Percentiles rank a stretch among this genome's conserved stretches.
Conservation (phyloP, 1,284 basidiomycete species). For the Naganishia sp. region DNA sequence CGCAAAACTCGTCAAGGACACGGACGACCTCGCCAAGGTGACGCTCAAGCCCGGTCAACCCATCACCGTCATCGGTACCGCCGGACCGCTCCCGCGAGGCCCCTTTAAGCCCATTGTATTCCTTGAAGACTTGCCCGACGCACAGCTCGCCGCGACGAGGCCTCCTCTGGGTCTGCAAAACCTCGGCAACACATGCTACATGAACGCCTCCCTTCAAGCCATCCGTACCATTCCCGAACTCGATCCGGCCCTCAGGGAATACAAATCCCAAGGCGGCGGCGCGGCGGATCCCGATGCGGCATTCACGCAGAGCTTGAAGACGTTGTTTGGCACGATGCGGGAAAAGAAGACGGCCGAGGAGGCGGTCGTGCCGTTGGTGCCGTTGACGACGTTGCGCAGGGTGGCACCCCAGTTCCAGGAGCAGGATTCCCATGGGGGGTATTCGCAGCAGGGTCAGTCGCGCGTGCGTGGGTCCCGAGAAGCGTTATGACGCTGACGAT, state of each 20-base stretch:
- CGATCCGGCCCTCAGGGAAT: conserved; percentile 61
- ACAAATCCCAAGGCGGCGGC: background rate
- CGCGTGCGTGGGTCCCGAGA: background rate
- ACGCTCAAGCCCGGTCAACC: conserved; percentile 71
- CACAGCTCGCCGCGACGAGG: conserved; percentile 78
- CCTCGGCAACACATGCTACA: conserved; percentile 62
- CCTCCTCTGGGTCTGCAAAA: conserved; percentile 48
- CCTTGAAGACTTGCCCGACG: conserved; percentile 79
- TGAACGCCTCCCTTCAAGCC: conserved; percentile 93
- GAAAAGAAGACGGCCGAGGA: conserved; percentile 65
- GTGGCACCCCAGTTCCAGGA: conserved; percentile 93
- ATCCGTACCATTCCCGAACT: conserved; percentile 88
- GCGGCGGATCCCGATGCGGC: conserved; percentile 34
- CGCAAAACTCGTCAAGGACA: conserved; percentile 83
- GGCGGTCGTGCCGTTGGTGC: conserved; percentile 70
- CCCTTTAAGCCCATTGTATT: conserved; percentile 79
- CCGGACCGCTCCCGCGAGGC: conserved; percentile 84
- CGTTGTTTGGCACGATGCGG: conserved; percentile 72
- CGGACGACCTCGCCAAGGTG: conserved; percentile 75
- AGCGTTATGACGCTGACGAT: no score
- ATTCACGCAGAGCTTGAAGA: conserved; percentile 63
- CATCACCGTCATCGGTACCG: conserved; percentile 77
- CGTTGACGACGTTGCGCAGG: conserved; percentile 71
- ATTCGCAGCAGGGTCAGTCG: conserved; percentile 78
- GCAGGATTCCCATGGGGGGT: conserved; percentile 60